These are phyloP conservation scores for Lactarius indigo DNA, from an alignment of 768 basidiomycete species.

Conservation along the genomic window DNA sequence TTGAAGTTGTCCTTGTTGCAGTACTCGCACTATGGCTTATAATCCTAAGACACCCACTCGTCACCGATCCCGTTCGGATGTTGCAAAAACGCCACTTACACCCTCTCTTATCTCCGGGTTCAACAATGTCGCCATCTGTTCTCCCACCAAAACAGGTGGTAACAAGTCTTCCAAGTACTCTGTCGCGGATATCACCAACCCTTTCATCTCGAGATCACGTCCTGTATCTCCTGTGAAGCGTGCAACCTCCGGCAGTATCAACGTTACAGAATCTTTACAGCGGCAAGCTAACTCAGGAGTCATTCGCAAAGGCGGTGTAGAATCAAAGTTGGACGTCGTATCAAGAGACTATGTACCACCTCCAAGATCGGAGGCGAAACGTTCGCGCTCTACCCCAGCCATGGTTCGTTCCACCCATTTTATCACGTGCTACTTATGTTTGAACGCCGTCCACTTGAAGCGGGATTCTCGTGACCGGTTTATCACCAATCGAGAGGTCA, in stretches of 20 bases:
- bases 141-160: constrained; percentile 33
- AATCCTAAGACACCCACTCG: constrained; percentile 45
- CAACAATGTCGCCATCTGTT: constrained; percentile 35
- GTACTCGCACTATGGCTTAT: constrained; percentile 27
- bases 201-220: constrained; percentile 56
- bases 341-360: constrained; percentile 75
- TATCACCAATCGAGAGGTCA: constrained; percentile 57
- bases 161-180: constrained; percentile 29
- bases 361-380: constrained; percentile 55
- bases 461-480: constrained; percentile 64
- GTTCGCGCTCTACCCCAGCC: constrained; percentile 71
- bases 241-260: constrained; percentile 43
- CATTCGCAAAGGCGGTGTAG: constrained; percentile 72
- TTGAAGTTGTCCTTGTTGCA: not conserved
- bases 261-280: constrained; percentile 51
- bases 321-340: constrained; percentile 73
- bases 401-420: constrained; percentile 31
- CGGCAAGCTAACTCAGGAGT: constrained; percentile 65
- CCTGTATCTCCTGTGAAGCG: constrained; percentile 66
- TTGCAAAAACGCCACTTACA: constrained; percentile 46
- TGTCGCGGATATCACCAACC: constrained; percentile 53
- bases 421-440: not conserved
- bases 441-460: constrained; percentile 27
- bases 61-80: constrained; percentile 46
- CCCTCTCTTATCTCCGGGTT: constrained; percentile 41